Conservation (phyloP, 1,284 basidiomycete species). For the Tetrapyrgos nigripes region DNA sequence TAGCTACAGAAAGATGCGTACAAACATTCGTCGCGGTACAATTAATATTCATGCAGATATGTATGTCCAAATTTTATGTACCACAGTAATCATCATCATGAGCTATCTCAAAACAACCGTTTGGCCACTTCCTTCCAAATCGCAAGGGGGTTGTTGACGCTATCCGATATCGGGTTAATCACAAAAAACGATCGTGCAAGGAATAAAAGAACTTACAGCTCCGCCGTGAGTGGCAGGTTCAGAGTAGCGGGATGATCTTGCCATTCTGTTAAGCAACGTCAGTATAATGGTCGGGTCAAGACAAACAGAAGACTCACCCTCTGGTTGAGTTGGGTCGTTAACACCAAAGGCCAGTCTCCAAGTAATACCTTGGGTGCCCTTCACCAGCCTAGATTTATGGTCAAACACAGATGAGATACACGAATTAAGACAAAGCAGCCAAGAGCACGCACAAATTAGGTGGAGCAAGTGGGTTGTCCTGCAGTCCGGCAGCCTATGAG, state of each 20-base stretch:
- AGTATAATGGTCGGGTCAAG: not conserved
- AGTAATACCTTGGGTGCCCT: slow-evolving; percentile 29
- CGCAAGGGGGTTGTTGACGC: slow-evolving; percentile 12
- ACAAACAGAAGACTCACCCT: slow-evolving; percentile 17
- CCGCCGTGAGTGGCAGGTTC: slow-evolving; percentile 28
- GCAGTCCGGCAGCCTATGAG: slow-evolving; percentile 53
- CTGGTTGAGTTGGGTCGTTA: slow-evolving; percentile 19
- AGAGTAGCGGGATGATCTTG: slow-evolving; percentile 29
- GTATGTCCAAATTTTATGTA: too few species aligned
- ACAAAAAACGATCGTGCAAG: not conserved
- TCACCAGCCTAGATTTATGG: slow-evolving; percentile 20
- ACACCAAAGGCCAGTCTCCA: slow-evolving; percentile 26
- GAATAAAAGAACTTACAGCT: slow-evolving; percentile 2
- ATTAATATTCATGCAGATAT: too few species aligned
- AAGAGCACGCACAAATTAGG: slow-evolving; percentile 20
- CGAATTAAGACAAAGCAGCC: not conserved
- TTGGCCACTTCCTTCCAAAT: slow-evolving; percentile 9
- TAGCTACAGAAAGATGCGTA: too few species aligned
- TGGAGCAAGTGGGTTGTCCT: slow-evolving; percentile 31
- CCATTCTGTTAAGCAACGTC: slow-evolving; percentile 28
- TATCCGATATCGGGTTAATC: not conserved
- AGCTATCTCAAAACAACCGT: slow-evolving; percentile 4
- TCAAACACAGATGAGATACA: slow-evolving; percentile 4
- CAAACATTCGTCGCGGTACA: too few species aligned
- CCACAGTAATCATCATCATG: too few species aligned